phyloP scores from a whole-genome alignment of 129 eudicot species.

The Tanacetum coccineum region DNA sequence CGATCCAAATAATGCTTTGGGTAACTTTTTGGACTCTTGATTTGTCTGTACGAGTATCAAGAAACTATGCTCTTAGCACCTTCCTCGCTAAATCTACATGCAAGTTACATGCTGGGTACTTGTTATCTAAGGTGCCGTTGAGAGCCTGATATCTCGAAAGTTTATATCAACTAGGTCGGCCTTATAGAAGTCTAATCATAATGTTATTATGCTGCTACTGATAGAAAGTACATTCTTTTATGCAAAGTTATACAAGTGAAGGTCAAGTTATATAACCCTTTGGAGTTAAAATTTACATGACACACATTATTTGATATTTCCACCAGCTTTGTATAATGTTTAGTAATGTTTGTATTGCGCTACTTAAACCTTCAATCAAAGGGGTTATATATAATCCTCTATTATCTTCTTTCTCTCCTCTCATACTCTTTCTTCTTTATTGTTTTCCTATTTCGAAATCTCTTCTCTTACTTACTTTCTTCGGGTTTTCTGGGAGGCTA shows the following conservation, averaged over 20 bases:
- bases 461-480: slow-evolving; percentile 1
- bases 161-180: too few relatives aligned
- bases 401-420: slow-evolving; percentile 17
- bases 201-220: background rate
- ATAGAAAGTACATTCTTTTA: slow-evolving; percentile 13
- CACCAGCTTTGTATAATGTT: slow-evolving; percentile 15
- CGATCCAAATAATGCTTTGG: too few relatives aligned
- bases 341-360: slow-evolving; percentile 25
- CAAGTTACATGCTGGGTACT: too few relatives aligned
- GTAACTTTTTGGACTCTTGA: too few relatives aligned
- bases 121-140: too few relatives aligned
- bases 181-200: too few relatives aligned
- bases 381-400: slow-evolving; percentile 21
- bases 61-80: too few relatives aligned
- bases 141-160: too few relatives aligned
- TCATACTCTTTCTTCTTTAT: slow-evolving; percentile 3
- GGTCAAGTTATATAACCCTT: slow-evolving; percentile 1
- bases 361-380: slow-evolving; percentile 25
- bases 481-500: slow-evolving; percentile 23
- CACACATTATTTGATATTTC: background rate
- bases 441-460: slow-evolving; percentile 19
- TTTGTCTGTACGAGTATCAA: too few relatives aligned
- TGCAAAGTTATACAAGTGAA: background rate
- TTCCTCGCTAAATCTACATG: too few relatives aligned
- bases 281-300: background rate